phyloP scores from a whole-genome alignment of 495 filamentous ascomycete genomes.

The Penicillium longicatenatum region DNA sequence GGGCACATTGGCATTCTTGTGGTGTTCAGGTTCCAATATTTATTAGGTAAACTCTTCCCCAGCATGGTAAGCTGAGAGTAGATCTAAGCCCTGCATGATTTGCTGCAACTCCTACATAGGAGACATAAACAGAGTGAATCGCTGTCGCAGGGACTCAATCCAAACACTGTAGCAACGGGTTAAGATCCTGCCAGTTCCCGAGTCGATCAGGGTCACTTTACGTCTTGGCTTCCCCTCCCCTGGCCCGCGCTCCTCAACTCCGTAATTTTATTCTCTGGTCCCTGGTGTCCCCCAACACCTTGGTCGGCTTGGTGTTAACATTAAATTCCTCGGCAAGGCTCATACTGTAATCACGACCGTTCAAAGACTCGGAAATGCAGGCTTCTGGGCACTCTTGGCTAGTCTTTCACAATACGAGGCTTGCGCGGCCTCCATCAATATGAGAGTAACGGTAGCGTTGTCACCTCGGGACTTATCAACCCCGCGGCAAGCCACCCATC shows the following conservation, averaged over 20 bases:
- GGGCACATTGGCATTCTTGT: slow-evolving; percentile 8
- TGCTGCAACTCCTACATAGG: neutral
- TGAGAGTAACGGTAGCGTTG: neutral
- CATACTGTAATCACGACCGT: neutral
- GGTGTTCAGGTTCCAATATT: slow-evolving; percentile 17
- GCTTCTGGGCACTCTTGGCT: neutral
- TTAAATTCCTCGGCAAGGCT: slow-evolving; percentile 3
- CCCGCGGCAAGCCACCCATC: slow-evolving; percentile 1
- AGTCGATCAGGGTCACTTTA: slow-evolving; percentile 1
- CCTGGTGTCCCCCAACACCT: neutral
- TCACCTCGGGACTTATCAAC: slow-evolving; percentile 3
- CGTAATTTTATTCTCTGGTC: neutral
- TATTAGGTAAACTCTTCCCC: slow-evolving; percentile 22
- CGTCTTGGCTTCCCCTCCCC: neutral
- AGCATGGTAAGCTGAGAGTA: neutral
- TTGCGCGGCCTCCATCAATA: neutral
- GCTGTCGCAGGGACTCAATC: neutral
- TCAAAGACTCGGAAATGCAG: neutral
- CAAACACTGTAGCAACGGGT: neutral
- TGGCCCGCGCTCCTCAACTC: neutral
- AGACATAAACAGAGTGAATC: neutral
- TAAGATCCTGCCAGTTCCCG: neutral
- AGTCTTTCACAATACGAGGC: neutral
- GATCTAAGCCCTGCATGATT: neutral
- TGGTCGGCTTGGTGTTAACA: slow-evolving; percentile 4